phyloP scores from a whole-genome alignment of 306 rosid genomes.

The Vigna reflexopilosa region DNA sequence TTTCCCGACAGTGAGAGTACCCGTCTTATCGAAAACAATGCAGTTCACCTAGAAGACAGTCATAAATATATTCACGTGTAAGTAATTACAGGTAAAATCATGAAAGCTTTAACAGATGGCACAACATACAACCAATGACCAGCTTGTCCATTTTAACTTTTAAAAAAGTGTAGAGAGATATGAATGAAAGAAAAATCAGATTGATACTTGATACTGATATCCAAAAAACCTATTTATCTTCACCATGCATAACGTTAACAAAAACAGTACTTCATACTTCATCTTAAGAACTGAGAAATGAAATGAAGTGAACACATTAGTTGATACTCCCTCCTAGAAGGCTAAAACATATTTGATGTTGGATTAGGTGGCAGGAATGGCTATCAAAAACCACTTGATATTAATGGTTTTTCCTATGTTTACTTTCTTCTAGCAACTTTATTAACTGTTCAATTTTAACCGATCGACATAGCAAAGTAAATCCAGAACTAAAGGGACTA shows the following conservation, averaged over 20 bases:
- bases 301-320: constrained; percentile 6
- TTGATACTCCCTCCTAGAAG: constrained; percentile 18
- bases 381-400: background rate
- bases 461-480: background rate
- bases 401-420: background rate
- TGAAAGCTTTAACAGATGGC: constrained; percentile 5
- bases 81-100: constrained; percentile 18
- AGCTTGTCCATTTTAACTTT: constrained; percentile 19
- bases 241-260: constrained; percentile 8
- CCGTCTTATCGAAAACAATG: constrained; percentile 94
- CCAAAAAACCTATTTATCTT: constrained; percentile 21
- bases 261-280: background rate
- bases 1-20: constrained; percentile 87
- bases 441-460: background rate
- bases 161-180: background rate
- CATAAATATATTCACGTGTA: constrained; percentile 24
- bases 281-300: background rate
- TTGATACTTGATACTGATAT: constrained; percentile 10
- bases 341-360: constrained; percentile 9
- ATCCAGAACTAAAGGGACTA: constrained; percentile 18
- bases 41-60: constrained; percentile 70
- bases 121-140: constrained; percentile 6
- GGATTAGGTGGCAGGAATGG: background rate
- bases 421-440: constrained; percentile 1
- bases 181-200: constrained; percentile 11